Evolutionary conservation across 768 basidiomycete genomes (phyloP), one percentile per base, ranked within the genome.

Genomic region (Tephrocybe rancida): DNA sequence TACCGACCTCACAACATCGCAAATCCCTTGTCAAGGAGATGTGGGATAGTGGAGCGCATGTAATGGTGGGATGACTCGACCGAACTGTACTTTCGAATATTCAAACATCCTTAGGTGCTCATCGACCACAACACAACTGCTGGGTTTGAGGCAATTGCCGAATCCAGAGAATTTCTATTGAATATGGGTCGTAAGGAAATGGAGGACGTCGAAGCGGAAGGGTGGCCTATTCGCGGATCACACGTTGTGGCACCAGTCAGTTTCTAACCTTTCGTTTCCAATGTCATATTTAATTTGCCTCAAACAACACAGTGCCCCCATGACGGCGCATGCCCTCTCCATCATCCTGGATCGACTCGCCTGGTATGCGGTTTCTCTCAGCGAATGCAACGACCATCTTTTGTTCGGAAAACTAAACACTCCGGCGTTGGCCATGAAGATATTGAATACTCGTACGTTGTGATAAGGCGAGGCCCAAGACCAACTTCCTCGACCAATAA

Each of bases 181-280:
- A 72, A 75, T 37, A 67, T 85, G 61, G 88, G 90, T 29, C 70
- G 70, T 61, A 80, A 78, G 63, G 87, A 87, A 67, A 52, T 72
- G n/a, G 79, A 80, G 47, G 76, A 82, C 58, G 67, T 75, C 11
- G 72, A 72, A 56, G 66, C 64, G 44, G 63, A 61, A n/a, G 61
- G 65, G 7, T 67, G 65, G 59, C 55, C 70, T 41, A 58, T 76
- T 48, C 69, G 71, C 39, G 92, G 91, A 11, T 82, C 83, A 25
- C 90, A 94, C 71, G 88, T 95, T n/a, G 74, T 95, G 45, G 94
- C 94, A 48, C 94, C 94, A 25, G 92, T 94, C 68, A 68, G 87
- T 58, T 22, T 16, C 39, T 45, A 35, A 52, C 48, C 56, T 14
- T 50, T 50, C 50, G 37, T 51, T 41, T 21, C 21, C 39, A 25